Evolutionary conservation across 768 basidiomycete genomes (phyloP).

Genomic region (Phlebiopsis flavidoalba): DNA sequence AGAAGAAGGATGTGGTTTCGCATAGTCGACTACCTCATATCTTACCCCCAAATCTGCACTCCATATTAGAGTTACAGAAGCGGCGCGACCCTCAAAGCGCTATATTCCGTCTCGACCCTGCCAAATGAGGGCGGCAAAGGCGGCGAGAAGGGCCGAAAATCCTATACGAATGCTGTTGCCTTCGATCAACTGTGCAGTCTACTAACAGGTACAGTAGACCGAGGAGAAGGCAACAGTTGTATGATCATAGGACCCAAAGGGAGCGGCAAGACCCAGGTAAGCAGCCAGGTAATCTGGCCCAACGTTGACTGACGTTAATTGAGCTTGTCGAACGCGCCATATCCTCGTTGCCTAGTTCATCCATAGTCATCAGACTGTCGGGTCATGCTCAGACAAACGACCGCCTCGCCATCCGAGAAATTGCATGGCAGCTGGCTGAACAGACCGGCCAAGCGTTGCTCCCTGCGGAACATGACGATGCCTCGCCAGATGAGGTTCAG

Average conservation of each 20-base stretch:
- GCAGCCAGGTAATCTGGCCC: slow-evolving; percentile 22
- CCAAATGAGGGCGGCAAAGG: slow-evolving; percentile 16
- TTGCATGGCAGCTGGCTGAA: slow-evolving; percentile 75
- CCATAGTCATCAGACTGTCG: slow-evolving; percentile 77
- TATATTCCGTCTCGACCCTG: slow-evolving; percentile 30
- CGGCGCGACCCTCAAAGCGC: slow-evolving; percentile 42
- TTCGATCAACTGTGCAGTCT: slow-evolving; percentile 56
- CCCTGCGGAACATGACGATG: slow-evolving; percentile 31
- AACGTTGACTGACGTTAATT: background rate
- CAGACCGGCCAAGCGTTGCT: slow-evolving; percentile 67
- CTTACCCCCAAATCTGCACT: slow-evolving; percentile 37
- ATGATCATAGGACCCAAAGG: slow-evolving; percentile 81
- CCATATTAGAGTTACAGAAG: slow-evolving; percentile 54
- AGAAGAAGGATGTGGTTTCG: background rate
- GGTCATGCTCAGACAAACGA: slow-evolving; percentile 86
- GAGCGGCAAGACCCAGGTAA: slow-evolving; percentile 79
- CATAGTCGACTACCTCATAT: slow-evolving; percentile 3
- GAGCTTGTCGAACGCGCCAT: slow-evolving; percentile 64
- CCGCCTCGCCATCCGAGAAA: slow-evolving; percentile 85
- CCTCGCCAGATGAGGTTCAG: slow-evolving; percentile 35
- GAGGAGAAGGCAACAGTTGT: slow-evolving; percentile 93
- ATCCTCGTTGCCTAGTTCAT: slow-evolving; percentile 36
- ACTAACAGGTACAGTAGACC: slow-evolving; percentile 64
- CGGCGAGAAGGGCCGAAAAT: slow-evolving; percentile 31
- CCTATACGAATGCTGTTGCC: slow-evolving; percentile 46